Percentiles rank a stretch among this genome's conserved stretches.
These are phyloP conservation scores for Hypoxylon crocopeplum DNA, from an alignment of 495 filamentous ascomycete species.

Conservation along the genomic window DNA sequence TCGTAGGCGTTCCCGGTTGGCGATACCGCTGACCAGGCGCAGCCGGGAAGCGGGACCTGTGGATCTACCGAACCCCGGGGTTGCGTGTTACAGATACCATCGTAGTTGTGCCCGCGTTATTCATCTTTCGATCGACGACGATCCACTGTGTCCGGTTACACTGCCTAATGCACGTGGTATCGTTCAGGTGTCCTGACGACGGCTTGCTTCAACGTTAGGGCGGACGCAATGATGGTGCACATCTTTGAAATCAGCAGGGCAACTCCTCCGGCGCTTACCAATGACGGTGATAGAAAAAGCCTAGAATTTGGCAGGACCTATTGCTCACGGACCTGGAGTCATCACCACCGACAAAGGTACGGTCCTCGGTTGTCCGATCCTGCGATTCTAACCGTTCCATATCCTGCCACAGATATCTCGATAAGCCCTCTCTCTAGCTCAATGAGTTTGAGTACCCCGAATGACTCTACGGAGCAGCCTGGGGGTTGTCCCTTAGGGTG, in stretches of 20 bases:
- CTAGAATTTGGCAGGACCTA: neutral
- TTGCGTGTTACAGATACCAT: conserved; percentile 14
- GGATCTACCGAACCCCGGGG: conserved; percentile 10
- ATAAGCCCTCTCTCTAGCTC: neutral
- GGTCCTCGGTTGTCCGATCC: neutral
- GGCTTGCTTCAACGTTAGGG: conserved; percentile 6
- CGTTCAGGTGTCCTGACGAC: neutral
- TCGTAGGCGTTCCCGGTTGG: neutral
- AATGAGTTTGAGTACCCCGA: too few relatives aligned
- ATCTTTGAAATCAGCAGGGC: too few relatives aligned
- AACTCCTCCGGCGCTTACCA: neutral
- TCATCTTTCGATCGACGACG: neutral
- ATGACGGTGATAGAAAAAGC: neutral
- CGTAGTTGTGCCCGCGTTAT: neutral
- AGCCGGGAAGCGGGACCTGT: conserved; percentile 6
- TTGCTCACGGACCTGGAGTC: neutral
- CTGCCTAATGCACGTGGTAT: conserved; percentile 26
- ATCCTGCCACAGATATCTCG: neutral
- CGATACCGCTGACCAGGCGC: neutral
- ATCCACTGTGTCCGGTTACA: conserved; percentile 26
- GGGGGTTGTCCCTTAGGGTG: neutral
- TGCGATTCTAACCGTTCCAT: neutral
- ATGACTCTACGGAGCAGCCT: neutral
- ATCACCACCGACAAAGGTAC: neutral
- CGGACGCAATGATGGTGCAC: neutral